Base-by-base conservation (phyloP, 176 grass and related monocot genomes). In the Microstegium vimineum region DNA sequence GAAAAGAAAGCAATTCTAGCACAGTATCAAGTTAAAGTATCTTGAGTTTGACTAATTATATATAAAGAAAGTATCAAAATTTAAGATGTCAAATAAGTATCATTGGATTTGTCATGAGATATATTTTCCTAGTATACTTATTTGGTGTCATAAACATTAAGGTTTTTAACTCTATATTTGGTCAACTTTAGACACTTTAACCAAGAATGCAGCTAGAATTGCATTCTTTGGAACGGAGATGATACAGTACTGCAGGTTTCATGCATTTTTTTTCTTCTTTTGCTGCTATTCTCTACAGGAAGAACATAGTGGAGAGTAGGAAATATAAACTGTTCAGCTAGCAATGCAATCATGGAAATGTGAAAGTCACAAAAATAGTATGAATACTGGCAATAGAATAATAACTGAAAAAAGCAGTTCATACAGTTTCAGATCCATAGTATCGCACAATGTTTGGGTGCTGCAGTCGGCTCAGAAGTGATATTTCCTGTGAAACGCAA, bases 381-480 rank as follows among this genome's bases (percentile, higher is more conserved):
- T n/a, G n/a, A n/a, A n/a, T n/a, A n/a, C n/a, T n/a, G n/a, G 34
- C 28, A 82, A 34, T 47, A 73, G 46, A 78, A 71, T 71, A 78
- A 73, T 62, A 78, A 86, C 43, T 37, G 28, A 15, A 54, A 74
- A 23, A 7, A 79, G 76, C 23, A 74, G 22, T 56, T 59, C 79
- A 91, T 99, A 99, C 96, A 90, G 82, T 95, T 89, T 99, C 96
- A 85, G 91, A 90, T 83, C 96, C 96, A 83, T 93, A 93, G 77
- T 95, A 99, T 33, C 92, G 93, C 40, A 99, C 96, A 87, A 99
- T 99, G 80, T 99, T 99, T 70, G 90, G 93, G 87, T 99, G 96
- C 68, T 87, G 96, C 49, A 99, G 71, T 52, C 91, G 87, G 66
- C 91, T 99, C 80, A 99, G 85, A 62, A 99, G 87, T 93, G 76